These are phyloP conservation scores for Arthrobotrys conoides DNA, from an alignment of 2,329 filamentous ascomycete genomes.

Conservation along the genomic window DNA sequence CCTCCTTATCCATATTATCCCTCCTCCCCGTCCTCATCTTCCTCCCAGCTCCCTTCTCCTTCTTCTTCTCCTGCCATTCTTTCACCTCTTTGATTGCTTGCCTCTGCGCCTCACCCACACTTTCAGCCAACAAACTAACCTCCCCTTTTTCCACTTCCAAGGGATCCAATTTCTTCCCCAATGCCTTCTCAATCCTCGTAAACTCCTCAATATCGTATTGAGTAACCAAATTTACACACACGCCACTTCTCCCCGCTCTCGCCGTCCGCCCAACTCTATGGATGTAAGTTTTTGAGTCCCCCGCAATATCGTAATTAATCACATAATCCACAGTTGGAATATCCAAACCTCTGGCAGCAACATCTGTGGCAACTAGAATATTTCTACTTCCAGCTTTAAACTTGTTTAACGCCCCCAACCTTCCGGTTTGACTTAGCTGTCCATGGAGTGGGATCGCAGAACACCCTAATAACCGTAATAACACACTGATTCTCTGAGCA, in stretches of 20 bases:
- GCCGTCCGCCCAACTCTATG: conserved; percentile 96
- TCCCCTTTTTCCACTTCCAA: conserved; percentile 82
- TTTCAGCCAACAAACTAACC: conserved; percentile 82
- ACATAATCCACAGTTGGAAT: conserved; percentile 92
- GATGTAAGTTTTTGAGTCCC: conserved; percentile 93
- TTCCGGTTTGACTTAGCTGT: conserved; percentile 87
- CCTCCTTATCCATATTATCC: conserved; percentile 64
- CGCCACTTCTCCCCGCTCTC: conserved; percentile 88
- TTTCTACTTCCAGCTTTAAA: conserved; percentile 85
- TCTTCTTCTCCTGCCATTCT: conserved; percentile 78
- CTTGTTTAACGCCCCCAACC: conserved; percentile 89
- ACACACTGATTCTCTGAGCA: conserved; percentile 84
- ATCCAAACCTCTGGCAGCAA: conserved; percentile 92
- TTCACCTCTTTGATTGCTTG: conserved; percentile 86
- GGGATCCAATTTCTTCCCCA: conserved; percentile 81
- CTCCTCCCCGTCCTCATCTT: conserved; percentile 62
- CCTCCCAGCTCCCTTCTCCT: conserved; percentile 63
- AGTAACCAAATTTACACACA: conserved; percentile 84
- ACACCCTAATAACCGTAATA: conserved; percentile 87
- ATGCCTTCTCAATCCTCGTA: conserved; percentile 83
- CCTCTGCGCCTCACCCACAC: conserved; percentile 86
- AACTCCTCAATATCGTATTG: conserved; percentile 90
- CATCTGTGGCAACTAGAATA: conserved; percentile 92
- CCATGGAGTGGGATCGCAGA: conserved; percentile 93
- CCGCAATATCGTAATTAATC: conserved; percentile 86